A percentile compares a stretch with the other conserved stretches of the same genome.
phyloP scores from a whole-genome alignment of 2,329 filamentous ascomycete genomes.

The Fusarium domesticum region DNA sequence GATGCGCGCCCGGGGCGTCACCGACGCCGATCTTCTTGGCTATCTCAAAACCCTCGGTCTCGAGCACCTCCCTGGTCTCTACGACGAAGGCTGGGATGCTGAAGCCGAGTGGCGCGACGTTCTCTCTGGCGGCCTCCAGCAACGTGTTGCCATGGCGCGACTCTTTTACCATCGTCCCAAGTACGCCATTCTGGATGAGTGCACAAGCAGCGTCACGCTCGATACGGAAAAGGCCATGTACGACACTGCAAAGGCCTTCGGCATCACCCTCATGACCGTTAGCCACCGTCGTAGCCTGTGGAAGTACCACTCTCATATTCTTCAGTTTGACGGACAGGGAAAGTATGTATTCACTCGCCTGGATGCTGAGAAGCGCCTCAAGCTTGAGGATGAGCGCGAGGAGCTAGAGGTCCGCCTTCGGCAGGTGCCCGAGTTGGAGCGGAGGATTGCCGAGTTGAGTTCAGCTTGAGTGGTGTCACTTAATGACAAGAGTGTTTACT shows the following conservation, averaged over 20 bases:
- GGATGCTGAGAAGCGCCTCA: constrained; percentile 80
- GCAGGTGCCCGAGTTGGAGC: constrained; percentile 83
- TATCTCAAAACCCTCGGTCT: constrained; percentile 81
- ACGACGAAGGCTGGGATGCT: constrained; percentile 79
- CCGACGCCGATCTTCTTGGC: constrained; percentile 73
- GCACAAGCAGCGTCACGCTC: constrained; percentile 90
- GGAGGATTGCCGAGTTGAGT: constrained; percentile 76
- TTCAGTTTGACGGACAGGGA: constrained; percentile 96
- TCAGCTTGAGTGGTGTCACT: constrained; percentile 15
- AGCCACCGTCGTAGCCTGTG: constrained; percentile 87
- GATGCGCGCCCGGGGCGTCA: constrained; percentile 81
- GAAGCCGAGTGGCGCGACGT: constrained; percentile 97
- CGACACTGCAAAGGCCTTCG: constrained; percentile 85
- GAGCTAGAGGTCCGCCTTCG: constrained; percentile 83
- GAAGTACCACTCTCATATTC: constrained; percentile 92
- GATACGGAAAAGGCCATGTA: constrained; percentile 97
- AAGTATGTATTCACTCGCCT: constrained; percentile 84
- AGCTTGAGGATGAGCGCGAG: constrained; percentile 93
- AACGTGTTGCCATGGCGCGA: constrained; percentile 93
- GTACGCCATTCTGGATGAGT: constrained; percentile 96
- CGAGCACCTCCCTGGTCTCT: constrained; percentile 74
- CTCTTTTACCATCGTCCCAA: constrained; percentile 89
- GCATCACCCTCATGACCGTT: constrained; percentile 96
- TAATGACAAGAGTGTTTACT: no score
- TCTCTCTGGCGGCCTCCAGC: constrained; percentile 86